phyloP scores from a whole-genome alignment of 2,329 filamentous ascomycete genomes.

The Beauveria varroae region DNA sequence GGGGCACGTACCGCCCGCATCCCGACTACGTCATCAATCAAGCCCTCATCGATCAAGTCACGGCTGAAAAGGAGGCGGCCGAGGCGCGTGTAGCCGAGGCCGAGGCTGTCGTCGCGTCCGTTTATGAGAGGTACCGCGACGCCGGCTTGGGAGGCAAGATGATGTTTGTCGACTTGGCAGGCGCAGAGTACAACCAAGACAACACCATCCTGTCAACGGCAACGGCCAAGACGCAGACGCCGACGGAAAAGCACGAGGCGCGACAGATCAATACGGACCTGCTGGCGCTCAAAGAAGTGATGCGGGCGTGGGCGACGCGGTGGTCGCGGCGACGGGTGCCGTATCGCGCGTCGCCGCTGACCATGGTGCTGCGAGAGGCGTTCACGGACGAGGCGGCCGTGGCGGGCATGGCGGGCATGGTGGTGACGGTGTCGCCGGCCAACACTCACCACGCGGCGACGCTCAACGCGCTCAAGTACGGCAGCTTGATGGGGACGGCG shows the following conservation, averaged over 20 bases:
- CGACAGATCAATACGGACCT: slow-evolving; percentile 38
- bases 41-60: slow-evolving; percentile 29
- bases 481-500: slow-evolving; percentile 27
- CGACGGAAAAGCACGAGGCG: slow-evolving; percentile 32
- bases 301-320: slow-evolving; percentile 29
- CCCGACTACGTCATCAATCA: slow-evolving; percentile 29
- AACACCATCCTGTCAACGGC: slow-evolving; percentile 14
- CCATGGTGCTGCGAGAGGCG: slow-evolving; percentile 34
- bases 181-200: slow-evolving; percentile 33
- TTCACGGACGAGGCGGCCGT: slow-evolving; percentile 18
- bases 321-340: slow-evolving; percentile 26
- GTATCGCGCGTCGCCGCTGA: slow-evolving; percentile 33
- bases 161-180: slow-evolving; percentile 38
- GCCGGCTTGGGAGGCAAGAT: slow-evolving; percentile 30
- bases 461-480: slow-evolving; percentile 36
- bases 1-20: slow-evolving; percentile 27
- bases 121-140: slow-evolving; percentile 16
- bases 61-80: slow-evolving; percentile 28
- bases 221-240: slow-evolving; percentile 21
- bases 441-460: slow-evolving; percentile 30
- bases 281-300: slow-evolving; percentile 37
- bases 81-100: slow-evolving; percentile 26
- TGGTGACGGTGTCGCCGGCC: slow-evolving; percentile 29
- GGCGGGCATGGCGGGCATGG: slow-evolving; percentile 15
- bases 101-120: slow-evolving; percentile 22